Percentiles rank a stretch among this genome's conserved stretches.
These are phyloP conservation scores for Diaporthe batatas DNA, from an alignment of 2,329 filamentous ascomycete genomes.

Conservation along the genomic window DNA sequence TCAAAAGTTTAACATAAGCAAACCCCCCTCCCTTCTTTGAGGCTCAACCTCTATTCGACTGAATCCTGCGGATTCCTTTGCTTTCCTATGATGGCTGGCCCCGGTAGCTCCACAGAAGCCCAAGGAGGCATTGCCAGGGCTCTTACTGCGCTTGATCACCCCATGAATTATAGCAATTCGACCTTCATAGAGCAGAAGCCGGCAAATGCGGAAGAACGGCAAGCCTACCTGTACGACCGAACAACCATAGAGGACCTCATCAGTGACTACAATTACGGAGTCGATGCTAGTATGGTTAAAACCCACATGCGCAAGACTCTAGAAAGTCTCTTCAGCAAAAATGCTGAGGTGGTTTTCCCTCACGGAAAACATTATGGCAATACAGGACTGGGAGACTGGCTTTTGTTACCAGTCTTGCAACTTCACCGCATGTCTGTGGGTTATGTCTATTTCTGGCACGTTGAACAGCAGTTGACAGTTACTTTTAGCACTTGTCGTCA, in stretches of 20 bases:
- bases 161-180: neutral
- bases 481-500: neutral
- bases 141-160: slow-evolving; percentile 4
- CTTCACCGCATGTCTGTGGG: slow-evolving; percentile 22
- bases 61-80: neutral
- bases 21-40: neutral
- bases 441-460: neutral
- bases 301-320: neutral
- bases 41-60: neutral
- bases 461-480: neutral
- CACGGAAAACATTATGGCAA: neutral
- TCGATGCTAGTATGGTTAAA: neutral
- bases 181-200: neutral
- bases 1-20: neutral
- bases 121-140: neutral
- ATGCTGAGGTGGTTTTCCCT: slow-evolving; percentile 3
- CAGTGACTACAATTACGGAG: slow-evolving; percentile 9
- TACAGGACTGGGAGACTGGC: neutral
- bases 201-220: neutral
- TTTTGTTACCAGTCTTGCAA: neutral
- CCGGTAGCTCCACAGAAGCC: neutral
- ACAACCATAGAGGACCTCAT: slow-evolving; percentile 8
- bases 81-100: neutral
- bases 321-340: neutral
- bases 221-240: slow-evolving; percentile 3